phyloP scores from a whole-genome alignment of 495 filamentous ascomycete species.

The Aspergillus steynii region DNA sequence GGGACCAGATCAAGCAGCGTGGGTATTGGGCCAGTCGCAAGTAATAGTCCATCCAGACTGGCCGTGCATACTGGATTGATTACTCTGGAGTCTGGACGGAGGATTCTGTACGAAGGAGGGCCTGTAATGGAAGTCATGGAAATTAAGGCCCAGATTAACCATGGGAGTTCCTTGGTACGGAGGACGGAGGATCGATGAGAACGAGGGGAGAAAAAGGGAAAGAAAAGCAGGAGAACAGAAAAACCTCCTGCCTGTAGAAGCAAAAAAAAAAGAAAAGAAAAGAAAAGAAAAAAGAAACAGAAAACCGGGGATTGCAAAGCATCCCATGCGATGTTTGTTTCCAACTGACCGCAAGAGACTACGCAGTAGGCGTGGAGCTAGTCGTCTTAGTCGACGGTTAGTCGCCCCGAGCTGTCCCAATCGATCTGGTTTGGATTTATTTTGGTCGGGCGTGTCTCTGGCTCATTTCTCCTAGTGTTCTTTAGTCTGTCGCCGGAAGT shows the following conservation, averaged over 20 bases:
- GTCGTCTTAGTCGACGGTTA: slow-evolving; percentile 1
- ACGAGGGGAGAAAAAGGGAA: slow-evolving; percentile 1
- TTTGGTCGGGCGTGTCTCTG: slow-evolving; percentile 6
- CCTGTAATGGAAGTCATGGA: no score
- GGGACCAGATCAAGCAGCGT: slow-evolving; percentile 1
- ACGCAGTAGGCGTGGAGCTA: background rate
- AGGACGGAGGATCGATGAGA: background rate
- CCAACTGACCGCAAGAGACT: slow-evolving; percentile 4
- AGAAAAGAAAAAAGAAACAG: slow-evolving; percentile 3
- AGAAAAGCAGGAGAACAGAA: slow-evolving; percentile 2
- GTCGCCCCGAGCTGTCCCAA: slow-evolving; percentile 22
- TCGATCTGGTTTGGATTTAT: slow-evolving; percentile 21
- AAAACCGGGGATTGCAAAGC: slow-evolving; percentile 7
- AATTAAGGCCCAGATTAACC: no score
- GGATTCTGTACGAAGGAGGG: no score
- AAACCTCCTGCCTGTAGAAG: background rate
- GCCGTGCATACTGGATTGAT: no score
- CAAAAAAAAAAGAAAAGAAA: slow-evolving; percentile 5
- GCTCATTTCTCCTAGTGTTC: slow-evolving; percentile 9
- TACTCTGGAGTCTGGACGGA: no score
- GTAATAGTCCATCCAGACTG: no score
- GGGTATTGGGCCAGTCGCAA: background rate
- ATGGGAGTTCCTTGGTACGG: no score
- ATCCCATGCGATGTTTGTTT: slow-evolving; percentile 26
- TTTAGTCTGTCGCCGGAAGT: slow-evolving; percentile 3